A percentile compares a stretch with the other conserved stretches of the same genome.
Evolutionary conservation across 129 eudicot species (phyloP).

Genomic region (Pittosporum tobira): DNA sequence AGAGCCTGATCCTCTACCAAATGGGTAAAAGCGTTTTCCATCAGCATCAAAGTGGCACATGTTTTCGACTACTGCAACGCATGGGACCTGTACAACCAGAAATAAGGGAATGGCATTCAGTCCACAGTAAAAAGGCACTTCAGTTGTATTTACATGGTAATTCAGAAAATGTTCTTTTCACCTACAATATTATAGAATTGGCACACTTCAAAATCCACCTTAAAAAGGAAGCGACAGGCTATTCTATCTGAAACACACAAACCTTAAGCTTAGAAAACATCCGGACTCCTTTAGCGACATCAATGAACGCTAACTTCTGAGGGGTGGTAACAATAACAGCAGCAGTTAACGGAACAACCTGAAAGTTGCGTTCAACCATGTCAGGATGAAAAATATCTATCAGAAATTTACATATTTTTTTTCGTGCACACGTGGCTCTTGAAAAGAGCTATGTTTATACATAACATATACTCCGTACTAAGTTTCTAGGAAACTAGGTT

Average conservation of each 20-base stretch:
- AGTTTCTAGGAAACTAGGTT: background rate
- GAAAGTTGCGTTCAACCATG: constrained; percentile 8
- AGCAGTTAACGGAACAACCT: constrained; percentile 97
- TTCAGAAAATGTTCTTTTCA: background rate
- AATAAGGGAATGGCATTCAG: background rate
- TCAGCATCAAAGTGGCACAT: constrained; percentile 99
- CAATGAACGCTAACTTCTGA: constrained; percentile 94
- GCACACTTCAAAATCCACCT: background rate
- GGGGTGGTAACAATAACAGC: constrained; percentile 99
- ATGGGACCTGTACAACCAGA: constrained; percentile 65
- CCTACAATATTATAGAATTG: constrained; percentile 1
- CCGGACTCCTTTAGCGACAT: constrained; percentile 99
- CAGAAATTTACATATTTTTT: background rate
- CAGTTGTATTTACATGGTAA: background rate
- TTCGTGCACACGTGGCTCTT: background rate
- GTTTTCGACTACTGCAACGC: constrained; percentile 97
- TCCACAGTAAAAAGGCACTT: background rate
- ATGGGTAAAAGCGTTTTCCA: constrained; percentile 95
- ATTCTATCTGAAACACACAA: constrained; percentile 5
- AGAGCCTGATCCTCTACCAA: constrained; percentile 98
- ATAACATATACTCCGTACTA: background rate
- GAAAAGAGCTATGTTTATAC: background rate
- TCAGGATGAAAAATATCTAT: background rate
- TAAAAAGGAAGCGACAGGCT: background rate
- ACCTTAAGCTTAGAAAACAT: constrained; percentile 98